Percentiles rank a stretch among this genome's conserved stretches.
Evolutionary conservation across 768 basidiomycete species (phyloP).

Genomic region (Amanita rimosa): DNA sequence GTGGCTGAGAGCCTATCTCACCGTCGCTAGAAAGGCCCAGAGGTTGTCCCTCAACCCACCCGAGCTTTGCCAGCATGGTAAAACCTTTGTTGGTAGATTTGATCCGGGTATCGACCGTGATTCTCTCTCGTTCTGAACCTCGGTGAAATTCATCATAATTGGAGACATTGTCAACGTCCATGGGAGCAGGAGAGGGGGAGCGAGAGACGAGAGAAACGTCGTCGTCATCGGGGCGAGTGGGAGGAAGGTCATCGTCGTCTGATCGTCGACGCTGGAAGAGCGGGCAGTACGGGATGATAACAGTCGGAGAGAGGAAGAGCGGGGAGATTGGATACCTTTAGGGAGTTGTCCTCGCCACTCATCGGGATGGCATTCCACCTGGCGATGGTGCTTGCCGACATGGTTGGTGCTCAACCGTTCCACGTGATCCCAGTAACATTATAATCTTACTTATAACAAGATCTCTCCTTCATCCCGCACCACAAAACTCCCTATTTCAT

Average conservation of each 20-base stretch:
- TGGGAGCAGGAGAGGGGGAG: conserved; percentile 61
- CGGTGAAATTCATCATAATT: conserved; percentile 59
- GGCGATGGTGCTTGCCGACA: conserved; percentile 61
- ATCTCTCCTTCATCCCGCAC: conserved; percentile 71
- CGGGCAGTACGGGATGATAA: conserved; percentile 36
- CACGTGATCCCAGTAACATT: conserved; percentile 2
- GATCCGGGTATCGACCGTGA: conserved; percentile 77
- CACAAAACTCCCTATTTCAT: conserved; percentile 68
- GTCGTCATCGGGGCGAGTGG: conserved; percentile 52
- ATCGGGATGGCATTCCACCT: conserved; percentile 64
- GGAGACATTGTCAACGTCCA: conserved; percentile 40
- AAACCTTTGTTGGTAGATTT: conserved; percentile 75
- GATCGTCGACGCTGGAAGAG: conserved; percentile 51
- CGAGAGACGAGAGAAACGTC: conserved; percentile 65
- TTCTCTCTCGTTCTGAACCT: conserved; percentile 43
- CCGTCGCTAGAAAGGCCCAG: conserved; percentile 71
- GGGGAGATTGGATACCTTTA: conserved; percentile 65
- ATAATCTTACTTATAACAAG: conserved; percentile 15
- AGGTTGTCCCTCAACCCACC: conserved; percentile 74
- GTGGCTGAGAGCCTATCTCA: conserved; percentile 17
- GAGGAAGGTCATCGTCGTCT: conserved; percentile 32
- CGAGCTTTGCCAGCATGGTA: conserved; percentile 67
- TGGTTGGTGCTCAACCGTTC: conserved; percentile 13
- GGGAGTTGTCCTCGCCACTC: conserved; percentile 19
- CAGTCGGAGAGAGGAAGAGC: conserved; percentile 28